Conservation (phyloP, 2,329 filamentous ascomycete species). For the Monosporascus ibericus region DNA sequence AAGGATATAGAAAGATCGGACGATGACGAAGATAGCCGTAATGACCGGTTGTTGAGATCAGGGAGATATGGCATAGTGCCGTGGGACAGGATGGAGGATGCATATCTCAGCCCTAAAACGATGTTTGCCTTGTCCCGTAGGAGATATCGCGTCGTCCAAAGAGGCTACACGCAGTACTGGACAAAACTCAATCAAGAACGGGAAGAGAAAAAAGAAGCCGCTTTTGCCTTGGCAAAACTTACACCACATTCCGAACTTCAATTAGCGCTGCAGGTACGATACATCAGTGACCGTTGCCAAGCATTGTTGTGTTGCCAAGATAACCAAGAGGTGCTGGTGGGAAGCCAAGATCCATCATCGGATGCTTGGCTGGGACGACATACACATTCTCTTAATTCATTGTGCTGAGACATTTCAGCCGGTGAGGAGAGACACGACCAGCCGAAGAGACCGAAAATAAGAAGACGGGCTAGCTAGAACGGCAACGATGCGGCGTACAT, state of each 20-base stretch:
- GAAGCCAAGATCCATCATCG: neutral
- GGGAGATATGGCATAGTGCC: too few species aligned
- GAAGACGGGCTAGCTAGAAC: neutral
- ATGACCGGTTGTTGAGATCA: too few species aligned
- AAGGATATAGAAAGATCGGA: neutral
- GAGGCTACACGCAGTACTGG: neutral
- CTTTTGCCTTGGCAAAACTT: conserved; percentile 21
- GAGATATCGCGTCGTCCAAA: too few species aligned
- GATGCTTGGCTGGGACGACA: neutral
- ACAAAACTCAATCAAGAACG: neutral
- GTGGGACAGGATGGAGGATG: too few species aligned
- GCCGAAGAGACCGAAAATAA: neutral
- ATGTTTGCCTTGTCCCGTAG: too few species aligned
- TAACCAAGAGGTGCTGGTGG: conserved; percentile 1
- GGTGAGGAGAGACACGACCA: neutral
- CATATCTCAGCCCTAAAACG: too few species aligned
- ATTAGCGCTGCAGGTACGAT: conserved; percentile 35
- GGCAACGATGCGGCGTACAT: neutral
- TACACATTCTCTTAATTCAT: conserved; percentile 4
- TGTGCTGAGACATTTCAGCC: neutral
- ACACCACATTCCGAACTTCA: conserved; percentile 46
- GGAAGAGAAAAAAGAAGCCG: neutral
- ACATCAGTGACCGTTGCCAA: conserved; percentile 21
- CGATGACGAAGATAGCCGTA: neutral
- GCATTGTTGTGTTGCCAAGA: conserved; percentile 3